phyloP scores from a whole-genome alignment of 345 rosid genomes.

The Kernera saxatilis region DNA sequence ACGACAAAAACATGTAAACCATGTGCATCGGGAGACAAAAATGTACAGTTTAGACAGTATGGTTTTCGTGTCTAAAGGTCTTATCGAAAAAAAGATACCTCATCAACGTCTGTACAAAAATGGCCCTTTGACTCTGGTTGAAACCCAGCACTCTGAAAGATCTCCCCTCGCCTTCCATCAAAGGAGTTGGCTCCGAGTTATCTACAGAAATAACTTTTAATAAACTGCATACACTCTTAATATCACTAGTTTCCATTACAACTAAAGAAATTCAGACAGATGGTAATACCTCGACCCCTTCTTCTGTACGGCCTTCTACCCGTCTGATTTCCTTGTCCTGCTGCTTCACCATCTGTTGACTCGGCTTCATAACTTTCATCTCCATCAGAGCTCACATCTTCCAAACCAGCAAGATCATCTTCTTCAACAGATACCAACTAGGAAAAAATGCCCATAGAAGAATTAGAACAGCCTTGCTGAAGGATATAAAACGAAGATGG shows the following conservation, averaged over 20 bases:
- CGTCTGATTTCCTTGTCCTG: constrained; percentile 61
- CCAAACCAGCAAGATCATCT: constrained; percentile 98
- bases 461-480: constrained; percentile 16
- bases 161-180: constrained; percentile 99
- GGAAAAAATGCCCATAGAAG: constrained; percentile 1
- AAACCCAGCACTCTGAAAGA: constrained; percentile 92
- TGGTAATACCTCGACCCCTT: constrained; percentile 63
- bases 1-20: background rate
- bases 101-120: constrained; percentile 88
- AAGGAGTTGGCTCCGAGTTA: constrained; percentile 66
- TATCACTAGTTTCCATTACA: background rate
- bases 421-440: constrained; percentile 98
- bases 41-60: background rate
- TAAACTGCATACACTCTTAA: background rate
- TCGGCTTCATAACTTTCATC: constrained; percentile 98
- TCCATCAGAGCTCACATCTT: constrained; percentile 94
- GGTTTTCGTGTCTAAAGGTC: background rate
- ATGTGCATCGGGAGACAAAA: background rate
- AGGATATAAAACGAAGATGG: background rate
- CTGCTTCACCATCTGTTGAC: constrained; percentile 72
- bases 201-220: constrained; percentile 41
- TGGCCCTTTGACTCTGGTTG: constrained; percentile 91
- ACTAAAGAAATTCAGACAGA: background rate
- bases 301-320: constrained; percentile 72
- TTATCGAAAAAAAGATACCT: constrained; percentile 44